phyloP scores from a whole-genome alignment of 768 basidiomycete genomes.

The Russula sp. region DNA sequence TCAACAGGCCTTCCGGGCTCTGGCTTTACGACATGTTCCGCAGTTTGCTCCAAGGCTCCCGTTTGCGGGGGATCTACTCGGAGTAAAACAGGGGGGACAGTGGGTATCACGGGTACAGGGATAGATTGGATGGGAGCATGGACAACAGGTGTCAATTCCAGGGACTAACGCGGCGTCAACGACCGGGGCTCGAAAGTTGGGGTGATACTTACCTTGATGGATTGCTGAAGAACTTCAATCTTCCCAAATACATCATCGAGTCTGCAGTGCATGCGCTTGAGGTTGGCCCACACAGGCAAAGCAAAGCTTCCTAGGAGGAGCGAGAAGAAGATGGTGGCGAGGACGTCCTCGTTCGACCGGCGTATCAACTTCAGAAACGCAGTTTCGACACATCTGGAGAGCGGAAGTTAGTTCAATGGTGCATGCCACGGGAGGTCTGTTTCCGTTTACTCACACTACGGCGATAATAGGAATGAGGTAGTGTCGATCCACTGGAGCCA shows the following conservation, averaged over 20 bases:
- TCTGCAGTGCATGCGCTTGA: background rate
- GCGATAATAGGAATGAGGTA: background rate
- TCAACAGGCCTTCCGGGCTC: background rate
- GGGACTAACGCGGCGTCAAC: background rate
- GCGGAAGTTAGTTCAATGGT: background rate
- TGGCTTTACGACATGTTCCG: background rate
- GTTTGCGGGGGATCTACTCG: no score
- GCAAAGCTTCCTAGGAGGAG: background rate
- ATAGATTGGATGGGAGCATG: no score
- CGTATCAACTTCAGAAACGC: background rate
- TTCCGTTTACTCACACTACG: conserved; percentile 1
- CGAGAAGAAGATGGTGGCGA: background rate
- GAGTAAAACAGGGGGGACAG: background rate
- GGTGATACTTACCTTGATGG: background rate
- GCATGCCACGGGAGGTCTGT: background rate
- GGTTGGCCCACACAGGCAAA: background rate
- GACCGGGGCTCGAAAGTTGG: background rate
- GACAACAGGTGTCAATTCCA: background rate
- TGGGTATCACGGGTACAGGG: background rate
- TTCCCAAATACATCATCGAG: background rate
- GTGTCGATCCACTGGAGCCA: background rate
- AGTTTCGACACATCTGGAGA: background rate
- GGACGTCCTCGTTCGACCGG: background rate
- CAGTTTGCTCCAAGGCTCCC: background rate
- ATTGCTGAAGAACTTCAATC: conserved; percentile 2